Evolutionary conservation across 164 flowering plant genomes (phyloP).

Genomic region (Platanus orientalis): DNA sequence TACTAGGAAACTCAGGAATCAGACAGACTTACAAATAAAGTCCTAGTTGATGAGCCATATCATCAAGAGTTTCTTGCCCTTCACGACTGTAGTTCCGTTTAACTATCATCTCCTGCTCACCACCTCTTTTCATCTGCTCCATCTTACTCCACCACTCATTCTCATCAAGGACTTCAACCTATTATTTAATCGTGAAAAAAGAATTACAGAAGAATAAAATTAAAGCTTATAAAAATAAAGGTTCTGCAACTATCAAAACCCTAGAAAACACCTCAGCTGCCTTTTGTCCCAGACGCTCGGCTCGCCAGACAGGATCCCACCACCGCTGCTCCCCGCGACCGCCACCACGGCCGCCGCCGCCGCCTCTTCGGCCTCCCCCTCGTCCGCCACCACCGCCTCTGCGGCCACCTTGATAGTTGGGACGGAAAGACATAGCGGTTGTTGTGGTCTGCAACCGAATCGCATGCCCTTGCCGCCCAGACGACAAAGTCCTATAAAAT

Average conservation of each 20-base stretch:
- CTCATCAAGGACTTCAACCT: slow-evolving; percentile 72
- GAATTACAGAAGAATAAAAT: neutral
- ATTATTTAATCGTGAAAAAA: slow-evolving; percentile 10
- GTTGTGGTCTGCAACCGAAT: slow-evolving; percentile 4
- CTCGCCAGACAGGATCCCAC: slow-evolving; percentile 98
- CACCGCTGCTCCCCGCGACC: slow-evolving; percentile 87
- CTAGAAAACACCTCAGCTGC: slow-evolving; percentile 53
- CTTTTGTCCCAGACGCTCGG: slow-evolving; percentile 67
- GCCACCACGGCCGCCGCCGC: slow-evolving; percentile 54
- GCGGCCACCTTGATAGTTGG: slow-evolving; percentile 50
- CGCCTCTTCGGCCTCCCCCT: slow-evolving; percentile 44
- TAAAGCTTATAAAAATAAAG: neutral
- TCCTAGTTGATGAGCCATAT: slow-evolving; percentile 76
- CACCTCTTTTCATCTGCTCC: slow-evolving; percentile 63
- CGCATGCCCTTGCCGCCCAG: neutral
- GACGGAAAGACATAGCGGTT: slow-evolving; percentile 56
- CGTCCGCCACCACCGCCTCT: slow-evolving; percentile 34
- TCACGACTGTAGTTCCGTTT: slow-evolving; percentile 61
- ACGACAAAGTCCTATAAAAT: neutral
- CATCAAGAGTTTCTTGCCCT: slow-evolving; percentile 60
- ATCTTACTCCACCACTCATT: slow-evolving; percentile 81
- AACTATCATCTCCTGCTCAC: slow-evolving; percentile 74
- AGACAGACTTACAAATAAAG: slow-evolving; percentile 75
- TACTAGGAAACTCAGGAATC: neutral
- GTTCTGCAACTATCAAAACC: neutral